A percentile compares a stretch with the other conserved stretches of the same genome.
These are phyloP conservation scores for Paramecium pentaurelia DNA, from an alignment of 73 alveolate species.

Conservation along the genomic window DNA sequence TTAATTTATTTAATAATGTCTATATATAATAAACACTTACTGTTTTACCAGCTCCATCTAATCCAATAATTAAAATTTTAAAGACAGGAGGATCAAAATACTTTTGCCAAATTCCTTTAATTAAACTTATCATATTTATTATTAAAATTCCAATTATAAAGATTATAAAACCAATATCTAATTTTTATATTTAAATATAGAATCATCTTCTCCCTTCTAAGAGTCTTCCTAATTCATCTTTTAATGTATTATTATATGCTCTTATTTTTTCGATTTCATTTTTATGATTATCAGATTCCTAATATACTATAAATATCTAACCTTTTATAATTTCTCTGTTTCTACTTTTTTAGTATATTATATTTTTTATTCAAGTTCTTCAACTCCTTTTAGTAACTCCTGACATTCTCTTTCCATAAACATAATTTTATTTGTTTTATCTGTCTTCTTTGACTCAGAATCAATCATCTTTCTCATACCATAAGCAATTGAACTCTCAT, in stretches of 20 bases:
- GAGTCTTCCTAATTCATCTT: background rate
- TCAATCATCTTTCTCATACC: background rate
- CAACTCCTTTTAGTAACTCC: slow-evolving; percentile 21
- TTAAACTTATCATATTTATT: background rate
- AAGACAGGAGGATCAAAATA: slow-evolving; percentile 2
- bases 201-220: slow-evolving; percentile 48
- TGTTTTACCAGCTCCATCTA: slow-evolving; percentile 48
- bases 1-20: background rate
- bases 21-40: background rate
- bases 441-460: slow-evolving; percentile 54
- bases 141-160: background rate
- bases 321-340: too few species aligned
- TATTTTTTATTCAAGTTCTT: slow-evolving; percentile 45
- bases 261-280: slow-evolving; percentile 22
- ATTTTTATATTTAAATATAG: background rate
- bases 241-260: too few species aligned
- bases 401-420: slow-evolving; percentile 54
- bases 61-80: background rate
- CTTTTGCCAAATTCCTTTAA: background rate
- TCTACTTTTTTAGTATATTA: background rate
- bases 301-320: too few species aligned
- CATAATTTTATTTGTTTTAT: slow-evolving; percentile 44
- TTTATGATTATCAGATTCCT: background rate
- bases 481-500: slow-evolving; percentile 66
- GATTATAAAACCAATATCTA: background rate